Evolutionary conservation across 2,329 filamentous ascomycete species (phyloP), one percentile per base, ranked within the genome.

Genomic region (Lecanicillium sp.): DNA sequence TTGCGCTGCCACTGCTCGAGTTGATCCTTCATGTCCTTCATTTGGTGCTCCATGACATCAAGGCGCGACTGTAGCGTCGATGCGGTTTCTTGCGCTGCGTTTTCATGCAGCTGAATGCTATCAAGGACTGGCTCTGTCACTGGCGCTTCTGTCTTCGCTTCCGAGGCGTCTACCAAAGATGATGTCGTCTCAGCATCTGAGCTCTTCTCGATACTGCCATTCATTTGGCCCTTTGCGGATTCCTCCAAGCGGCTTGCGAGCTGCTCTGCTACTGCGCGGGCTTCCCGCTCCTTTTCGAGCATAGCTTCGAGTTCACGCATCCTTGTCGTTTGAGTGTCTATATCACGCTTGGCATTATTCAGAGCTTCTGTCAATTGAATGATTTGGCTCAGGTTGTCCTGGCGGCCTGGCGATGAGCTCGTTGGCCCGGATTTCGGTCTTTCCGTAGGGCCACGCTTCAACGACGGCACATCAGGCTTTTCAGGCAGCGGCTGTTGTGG

Each of bases 401-500:
- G 71, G 10, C 78, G 72, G 27, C 77, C 66, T 1, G 79, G 79
- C 0, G 79, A 84, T 3, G 65, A 63, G 49, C 62, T 74, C 14
- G 65, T 62, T 5, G 66, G 60, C 22, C 65, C 60, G 1, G 71
- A 65, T 55, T 81, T 86, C 8, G 82, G 74, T 41, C 83, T 79
- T 47, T 94, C 87, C 0, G 84, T 89, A 18, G 85, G 79, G 4
- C 72, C 73, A 40, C 88, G 77, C 55, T 86, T 88, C 20, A 95
- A 61, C 1, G 86, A 77, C 1, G 81, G 77, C 0, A 73, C 77
- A 59, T 94, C 87, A 0, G 90, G 90, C 58, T 96, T 96, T 56
- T 96, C 89, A 1, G 90, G 90, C 5, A 97, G 68, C 12, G 90
- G 90, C 50, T 94, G 89, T 50, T 94, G 88, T 19, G 90, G 90